Percentiles rank a stretch among this genome's conserved stretches.
Evolutionary conservation across 768 basidiomycete genomes (phyloP).

Genomic region (Hygrophorus pudorinus): DNA sequence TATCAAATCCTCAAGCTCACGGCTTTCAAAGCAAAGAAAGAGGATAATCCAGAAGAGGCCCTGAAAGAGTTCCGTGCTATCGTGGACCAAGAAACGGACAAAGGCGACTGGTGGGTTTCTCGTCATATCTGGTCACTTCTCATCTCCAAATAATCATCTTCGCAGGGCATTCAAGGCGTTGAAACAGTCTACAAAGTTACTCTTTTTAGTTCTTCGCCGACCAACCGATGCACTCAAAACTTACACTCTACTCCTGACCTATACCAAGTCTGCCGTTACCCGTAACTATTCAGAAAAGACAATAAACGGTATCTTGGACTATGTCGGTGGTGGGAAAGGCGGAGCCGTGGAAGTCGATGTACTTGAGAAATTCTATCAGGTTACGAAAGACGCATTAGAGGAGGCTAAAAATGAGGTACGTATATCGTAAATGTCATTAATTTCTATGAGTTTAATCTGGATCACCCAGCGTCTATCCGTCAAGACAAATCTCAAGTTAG

Average conservation of each 20-base stretch:
- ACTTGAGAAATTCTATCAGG: conserved; percentile 92
- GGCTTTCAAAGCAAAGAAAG: conserved; percentile 66
- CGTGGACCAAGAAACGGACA: conserved; percentile 84
- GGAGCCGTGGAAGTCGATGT: conserved; percentile 74
- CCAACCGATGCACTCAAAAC: conserved; percentile 80
- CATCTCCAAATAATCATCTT: background rate
- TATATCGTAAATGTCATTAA: background rate
- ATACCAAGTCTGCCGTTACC: conserved; percentile 93
- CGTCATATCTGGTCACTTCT: background rate
- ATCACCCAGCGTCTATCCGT: conserved; percentile 69
- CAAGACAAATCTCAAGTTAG: conserved; percentile 94
- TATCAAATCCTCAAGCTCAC: conserved; percentile 4
- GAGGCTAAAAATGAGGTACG: conserved; percentile 93
- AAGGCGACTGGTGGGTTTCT: conserved; percentile 77
- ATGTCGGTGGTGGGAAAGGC: conserved; percentile 85
- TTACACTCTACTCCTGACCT: conserved; percentile 79
- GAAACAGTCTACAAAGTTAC: conserved; percentile 93
- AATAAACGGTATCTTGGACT: conserved; percentile 97
- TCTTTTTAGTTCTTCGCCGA: conserved; percentile 69
- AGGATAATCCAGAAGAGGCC: conserved; percentile 88
- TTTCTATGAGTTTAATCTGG: conserved; percentile 2
- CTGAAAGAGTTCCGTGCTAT: conserved; percentile 83
- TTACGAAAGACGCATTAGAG: conserved; percentile 77
- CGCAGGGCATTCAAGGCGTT: conserved; percentile 96
- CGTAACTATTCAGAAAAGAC: conserved; percentile 97